Evolutionary conservation across 2,329 filamentous ascomycete genomes (phyloP), one percentile per base, ranked within the genome.

Genomic region (Hymenoscyphus scutula): DNA sequence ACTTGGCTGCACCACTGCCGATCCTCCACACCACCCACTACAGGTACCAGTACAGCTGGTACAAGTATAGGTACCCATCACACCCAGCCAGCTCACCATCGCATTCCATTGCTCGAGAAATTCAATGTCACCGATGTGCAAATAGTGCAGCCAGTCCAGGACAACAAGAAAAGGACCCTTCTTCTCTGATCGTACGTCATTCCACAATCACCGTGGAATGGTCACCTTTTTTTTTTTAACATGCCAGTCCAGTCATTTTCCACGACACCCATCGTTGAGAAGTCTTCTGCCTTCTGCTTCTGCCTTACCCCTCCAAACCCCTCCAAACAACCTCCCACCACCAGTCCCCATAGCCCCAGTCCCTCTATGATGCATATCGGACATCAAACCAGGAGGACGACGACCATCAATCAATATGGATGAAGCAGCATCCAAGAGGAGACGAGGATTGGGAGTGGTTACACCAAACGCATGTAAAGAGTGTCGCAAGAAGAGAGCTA

Each of bases 381-480:
- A 7, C 27, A 19, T 25, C 27, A 27, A 25, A 25, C 19, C 4
- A 23, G 19, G 45, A 51, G 54, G 54, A 37, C 48, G 25, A 37
- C 29, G 29, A 23, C 25, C 23, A 53, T 53, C 54, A 41, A 53
- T 25, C 51, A 57, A 53, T 32, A 61, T 55, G 53, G 59, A 61
- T 61, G 59, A 61, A 32, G 45, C 45, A 51, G 59, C 70, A 56
- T 66, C 68, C 3, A 72, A 70, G 56, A 66, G 70, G 48, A 65
- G 71, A 29, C 69, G 71, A 41, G 72, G 72, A 6, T 62, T 70
- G 10, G 71, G 71, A 30, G 60, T 70, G 11, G 72, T 74, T 17
- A 74, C 72, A 8, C 68, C 68, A 19, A 73, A 73, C 58, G 72
- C 72, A 11, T 74, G 72, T 59, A 72, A 67, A 11, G 71, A 73